phyloP scores from a whole-genome alignment of 805 yeast genomes.

The Metschnikowia noctiluminum region DNA sequence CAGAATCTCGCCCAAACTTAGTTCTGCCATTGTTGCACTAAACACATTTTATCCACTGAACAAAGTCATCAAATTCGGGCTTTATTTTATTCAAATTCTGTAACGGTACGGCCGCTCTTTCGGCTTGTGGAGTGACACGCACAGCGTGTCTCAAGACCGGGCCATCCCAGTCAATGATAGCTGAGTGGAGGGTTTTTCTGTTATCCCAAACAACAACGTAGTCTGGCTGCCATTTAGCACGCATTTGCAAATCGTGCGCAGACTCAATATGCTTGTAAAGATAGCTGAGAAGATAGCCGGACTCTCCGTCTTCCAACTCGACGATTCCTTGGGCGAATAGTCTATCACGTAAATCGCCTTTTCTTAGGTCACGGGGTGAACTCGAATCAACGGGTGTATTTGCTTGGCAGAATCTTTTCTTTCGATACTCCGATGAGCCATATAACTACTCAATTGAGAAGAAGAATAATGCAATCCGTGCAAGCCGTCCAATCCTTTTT shows the following conservation, averaged over 20 bases:
- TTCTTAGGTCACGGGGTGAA: conserved; percentile 34
- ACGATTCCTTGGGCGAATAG: conserved; percentile 35
- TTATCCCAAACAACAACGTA: conserved; percentile 38
- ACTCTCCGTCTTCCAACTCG: conserved; percentile 35
- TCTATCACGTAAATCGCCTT: conserved; percentile 29
- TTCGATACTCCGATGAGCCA: conserved; percentile 30
- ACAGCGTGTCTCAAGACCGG: conserved; percentile 35
- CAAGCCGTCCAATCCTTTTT: conserved; percentile 28
- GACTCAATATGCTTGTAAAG: conserved; percentile 32
- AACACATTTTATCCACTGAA: neutral
- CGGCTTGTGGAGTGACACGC: conserved; percentile 37
- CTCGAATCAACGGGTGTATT: conserved; percentile 34
- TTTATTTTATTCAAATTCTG: conserved; percentile 31
- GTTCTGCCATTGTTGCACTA: no score
- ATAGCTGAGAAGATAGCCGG: conserved; percentile 28
- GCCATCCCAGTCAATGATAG: conserved; percentile 34
- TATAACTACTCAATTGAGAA: conserved; percentile 28
- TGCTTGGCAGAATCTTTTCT: conserved; percentile 32
- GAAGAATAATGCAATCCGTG: conserved; percentile 35
- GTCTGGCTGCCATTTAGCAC: conserved; percentile 36
- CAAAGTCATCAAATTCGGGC: conserved; percentile 7
- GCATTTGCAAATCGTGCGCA: conserved; percentile 34
- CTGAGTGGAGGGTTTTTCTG: conserved; percentile 32
- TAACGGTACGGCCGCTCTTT: conserved; percentile 35
- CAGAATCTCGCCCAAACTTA: no score